Base-by-base conservation (phyloP, 202 grass and related monocot genomes). In the Bolboschoenoplectus hybrid region DNA sequence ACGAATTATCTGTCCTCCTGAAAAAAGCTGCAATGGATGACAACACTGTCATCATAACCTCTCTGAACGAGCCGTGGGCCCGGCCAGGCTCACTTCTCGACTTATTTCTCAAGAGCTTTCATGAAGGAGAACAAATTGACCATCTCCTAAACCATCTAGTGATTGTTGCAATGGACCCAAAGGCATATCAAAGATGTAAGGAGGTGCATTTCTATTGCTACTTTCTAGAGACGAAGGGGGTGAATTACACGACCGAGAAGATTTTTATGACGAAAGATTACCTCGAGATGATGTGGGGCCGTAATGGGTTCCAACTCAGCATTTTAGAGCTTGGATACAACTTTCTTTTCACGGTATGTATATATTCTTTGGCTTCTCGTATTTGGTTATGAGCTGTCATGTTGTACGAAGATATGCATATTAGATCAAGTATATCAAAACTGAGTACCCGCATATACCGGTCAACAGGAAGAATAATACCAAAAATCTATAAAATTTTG, bases 261-360 rank as follows among this genome's bases (percentile, higher is more conserved):
- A 0, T 41, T 16, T 92, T 34, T 87, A 94, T 92, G 85, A 44
- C 41, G 34, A 85, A 87, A 84, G 87, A 90, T 35, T 94, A 94
- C 84, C 81, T 90, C 0, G 74, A 90, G 76, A 91, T 94, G 88
- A 88, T 90, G 84, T 92, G 92, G 93, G 81, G 39, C 39, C 53
- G 86, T 58, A 85, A 91, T 72, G 47, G 81, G 49, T 87, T 93
- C 76, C 88, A 88, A 44, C 56, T 73, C 19, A 84, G 43, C 16
- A 20, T 95, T 81, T 72, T 95, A 7, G 41, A 92, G 81, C 85
- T 95, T 8, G 93, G 93, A 82, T 95, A 89, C 87, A 89, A 72
- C 82, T 92, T 92, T 65, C 80, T 92, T 3, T 95, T 91, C 89
- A 87, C 93, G 60, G 85, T 93, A 57, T 4, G 73, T 11, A 44